Conservation (phyloP, 2,329 filamentous ascomycete genomes). For the Talaromyces sp. region DNA sequence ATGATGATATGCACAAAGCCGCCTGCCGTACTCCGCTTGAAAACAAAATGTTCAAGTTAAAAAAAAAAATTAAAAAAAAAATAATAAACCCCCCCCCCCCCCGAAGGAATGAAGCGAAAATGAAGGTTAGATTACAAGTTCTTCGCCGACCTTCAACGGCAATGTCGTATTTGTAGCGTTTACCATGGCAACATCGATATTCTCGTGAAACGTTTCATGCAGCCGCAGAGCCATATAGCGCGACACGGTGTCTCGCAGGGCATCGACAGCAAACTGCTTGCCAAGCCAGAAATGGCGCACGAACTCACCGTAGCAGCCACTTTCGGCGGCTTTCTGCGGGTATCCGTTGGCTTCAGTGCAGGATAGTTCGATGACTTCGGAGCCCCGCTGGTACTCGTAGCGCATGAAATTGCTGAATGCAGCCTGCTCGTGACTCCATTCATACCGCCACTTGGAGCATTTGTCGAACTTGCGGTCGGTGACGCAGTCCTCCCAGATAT, state of each 20-base stretch:
- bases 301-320: constrained; percentile 6
- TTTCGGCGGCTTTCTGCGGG: background rate
- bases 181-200: constrained; percentile 5
- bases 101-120: background rate
- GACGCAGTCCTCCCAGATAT: constrained; percentile 9
- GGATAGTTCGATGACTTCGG: constrained; percentile 4
- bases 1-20: background rate
- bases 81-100: too few relatives aligned
- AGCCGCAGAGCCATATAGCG: constrained; percentile 7
- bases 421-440: constrained; percentile 11
- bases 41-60: background rate
- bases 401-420: constrained; percentile 10
- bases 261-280: constrained; percentile 1
- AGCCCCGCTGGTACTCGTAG: constrained; percentile 3
- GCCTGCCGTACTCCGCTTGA: background rate
- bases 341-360: constrained; percentile 10
- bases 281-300: constrained; percentile 10
- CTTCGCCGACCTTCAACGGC: constrained; percentile 4
- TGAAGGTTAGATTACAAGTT: background rate
- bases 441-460: constrained; percentile 10
- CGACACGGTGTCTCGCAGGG: constrained; percentile 5
- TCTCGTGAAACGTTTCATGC: constrained; percentile 7
- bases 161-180: constrained; percentile 4
- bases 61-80: background rate
- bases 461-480: background rate